Percentiles rank a stretch among this genome's conserved stretches.
Conservation (phyloP, 78 protist genomes). For the Mantamonas sphyraenae region DNA sequence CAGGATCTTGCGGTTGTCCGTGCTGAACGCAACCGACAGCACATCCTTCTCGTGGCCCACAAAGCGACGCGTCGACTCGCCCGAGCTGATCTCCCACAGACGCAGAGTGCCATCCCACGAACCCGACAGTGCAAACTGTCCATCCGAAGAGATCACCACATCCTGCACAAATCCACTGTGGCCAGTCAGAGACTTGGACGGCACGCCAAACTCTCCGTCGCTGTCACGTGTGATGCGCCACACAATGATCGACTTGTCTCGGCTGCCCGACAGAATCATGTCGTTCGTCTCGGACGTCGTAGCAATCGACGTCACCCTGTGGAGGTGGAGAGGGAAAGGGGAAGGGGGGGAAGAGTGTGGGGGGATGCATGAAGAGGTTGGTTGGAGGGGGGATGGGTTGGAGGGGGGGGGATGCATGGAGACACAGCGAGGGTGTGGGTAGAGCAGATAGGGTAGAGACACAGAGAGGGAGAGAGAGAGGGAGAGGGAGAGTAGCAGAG, state of each 20-base stretch:
- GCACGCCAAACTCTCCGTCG: constrained; percentile 48
- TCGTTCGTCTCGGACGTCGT: constrained; percentile 63
- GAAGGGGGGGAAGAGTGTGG: too few species aligned
- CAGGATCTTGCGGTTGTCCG: constrained; percentile 97
- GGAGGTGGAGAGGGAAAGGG: too few species aligned
- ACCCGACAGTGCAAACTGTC: constrained; percentile 94
- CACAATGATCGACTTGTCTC: constrained; percentile 90
- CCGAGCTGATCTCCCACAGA: constrained; percentile 93
- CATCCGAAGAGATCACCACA: constrained; percentile 95
- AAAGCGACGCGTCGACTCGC: constrained; percentile 83
- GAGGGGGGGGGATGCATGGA: too few species aligned
- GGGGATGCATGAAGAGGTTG: too few species aligned
- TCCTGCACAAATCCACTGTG: constrained; percentile 94
- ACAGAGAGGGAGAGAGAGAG: too few species aligned
- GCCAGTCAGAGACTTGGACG: constrained; percentile 54
- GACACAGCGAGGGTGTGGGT: too few species aligned
- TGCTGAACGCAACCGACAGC: constrained; percentile 95
- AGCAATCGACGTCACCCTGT: constrained; percentile 96
- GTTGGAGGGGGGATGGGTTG: too few species aligned
- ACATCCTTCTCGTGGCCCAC: constrained; percentile 93
- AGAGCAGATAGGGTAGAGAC: too few species aligned
- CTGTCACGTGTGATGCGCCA: constrained; percentile 76
- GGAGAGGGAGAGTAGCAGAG: too few species aligned
- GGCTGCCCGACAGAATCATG: constrained; percentile 83
- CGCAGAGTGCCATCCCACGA: constrained; percentile 95